These are phyloP conservation scores for Lasiosphaeriaceae sp. DNA, from an alignment of 495 filamentous ascomycete genomes.

Conservation along the genomic window DNA sequence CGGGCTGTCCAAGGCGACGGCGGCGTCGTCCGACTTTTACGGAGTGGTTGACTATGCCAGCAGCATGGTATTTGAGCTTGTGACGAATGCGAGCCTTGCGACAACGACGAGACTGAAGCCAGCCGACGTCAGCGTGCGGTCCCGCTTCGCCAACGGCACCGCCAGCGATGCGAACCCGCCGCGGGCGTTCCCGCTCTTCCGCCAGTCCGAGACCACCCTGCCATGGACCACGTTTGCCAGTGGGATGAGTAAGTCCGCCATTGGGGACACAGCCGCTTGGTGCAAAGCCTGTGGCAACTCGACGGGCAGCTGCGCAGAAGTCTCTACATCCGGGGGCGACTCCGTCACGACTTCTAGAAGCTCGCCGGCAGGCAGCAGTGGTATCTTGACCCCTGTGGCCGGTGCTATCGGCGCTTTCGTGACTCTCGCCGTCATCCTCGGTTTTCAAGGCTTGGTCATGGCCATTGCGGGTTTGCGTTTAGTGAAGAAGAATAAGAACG, in stretches of 20 bases:
- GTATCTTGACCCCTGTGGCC: conserved; percentile 47
- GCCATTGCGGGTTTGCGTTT: conserved; percentile 31
- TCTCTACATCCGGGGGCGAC: conserved; percentile 7
- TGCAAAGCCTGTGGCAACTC: conserved; percentile 63
- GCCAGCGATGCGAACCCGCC: conserved; percentile 45
- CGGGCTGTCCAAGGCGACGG: conserved; percentile 59
- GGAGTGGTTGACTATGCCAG: conserved; percentile 67
- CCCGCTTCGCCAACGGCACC: conserved; percentile 74
- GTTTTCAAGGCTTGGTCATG: conserved; percentile 37
- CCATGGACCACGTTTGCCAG: conserved; percentile 60
- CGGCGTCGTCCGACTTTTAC: conserved; percentile 56
- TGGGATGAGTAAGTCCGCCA: conserved; percentile 57
- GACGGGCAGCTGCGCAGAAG: conserved; percentile 54
- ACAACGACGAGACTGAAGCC: conserved; percentile 39
- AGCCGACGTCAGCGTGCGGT: conserved; percentile 66
- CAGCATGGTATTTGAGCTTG: conserved; percentile 70
- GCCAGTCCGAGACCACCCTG: conserved; percentile 47
- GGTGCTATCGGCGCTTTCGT: conserved; percentile 50
- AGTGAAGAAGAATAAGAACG: conserved; percentile 26
- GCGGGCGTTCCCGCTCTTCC: conserved; percentile 63
- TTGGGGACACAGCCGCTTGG: conserved; percentile 61
- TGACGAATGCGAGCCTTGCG: conserved; percentile 48
- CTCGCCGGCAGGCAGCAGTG: conserved; percentile 3
- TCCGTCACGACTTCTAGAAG: conserved; percentile 1
- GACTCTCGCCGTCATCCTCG: conserved; percentile 42